Conservation (phyloP, 2,329 filamentous ascomycete genomes). For the Fusarium sp. region DNA sequence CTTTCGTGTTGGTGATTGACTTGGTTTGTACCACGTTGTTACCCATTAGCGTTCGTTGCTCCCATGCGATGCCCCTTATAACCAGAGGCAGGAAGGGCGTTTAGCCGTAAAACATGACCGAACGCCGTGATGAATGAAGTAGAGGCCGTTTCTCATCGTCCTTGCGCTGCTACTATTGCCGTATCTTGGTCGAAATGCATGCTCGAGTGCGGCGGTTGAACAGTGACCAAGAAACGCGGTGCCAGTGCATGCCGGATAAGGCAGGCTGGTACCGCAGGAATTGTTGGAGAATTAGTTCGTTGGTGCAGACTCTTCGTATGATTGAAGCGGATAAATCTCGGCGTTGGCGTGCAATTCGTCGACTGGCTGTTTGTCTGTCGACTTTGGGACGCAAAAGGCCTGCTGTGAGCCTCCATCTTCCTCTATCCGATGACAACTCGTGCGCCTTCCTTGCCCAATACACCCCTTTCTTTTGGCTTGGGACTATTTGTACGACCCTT, state of each 20-base stretch:
- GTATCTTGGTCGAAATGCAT: slow-evolving; percentile 6
- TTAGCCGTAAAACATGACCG: slow-evolving; percentile 41
- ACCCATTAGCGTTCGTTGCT: slow-evolving; percentile 37
- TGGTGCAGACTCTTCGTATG: slow-evolving; percentile 9
- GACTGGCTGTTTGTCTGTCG: slow-evolving; percentile 23
- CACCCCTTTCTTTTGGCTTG: slow-evolving; percentile 92
- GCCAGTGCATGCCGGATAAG: slow-evolving; percentile 1
- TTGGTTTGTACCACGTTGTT: slow-evolving; percentile 31
- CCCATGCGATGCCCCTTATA: slow-evolving; percentile 27
- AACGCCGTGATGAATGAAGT: slow-evolving; percentile 42
- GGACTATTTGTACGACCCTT: slow-evolving; percentile 92
- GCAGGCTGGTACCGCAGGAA: slow-evolving; percentile 11
- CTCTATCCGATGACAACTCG: slow-evolving; percentile 78
- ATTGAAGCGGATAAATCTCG: slow-evolving; percentile 6
- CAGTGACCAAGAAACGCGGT: slow-evolving; percentile 8
- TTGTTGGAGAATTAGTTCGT: slow-evolving; percentile 12
- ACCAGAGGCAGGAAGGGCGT: slow-evolving; percentile 31
- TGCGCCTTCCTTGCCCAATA: slow-evolving; percentile 94
- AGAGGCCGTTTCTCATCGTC: slow-evolving; percentile 43
- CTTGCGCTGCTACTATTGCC: slow-evolving; percentile 18
- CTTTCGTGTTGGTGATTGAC: slow-evolving; percentile 21
- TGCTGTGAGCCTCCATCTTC: slow-evolving; percentile 31
- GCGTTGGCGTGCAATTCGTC: slow-evolving; percentile 17
- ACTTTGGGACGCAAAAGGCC: slow-evolving; percentile 29
- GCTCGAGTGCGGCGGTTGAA: slow-evolving; percentile 19